These are phyloP conservation scores for Sindora glabra DNA, from an alignment of 306 rosid genomes.

Conservation along the genomic window DNA sequence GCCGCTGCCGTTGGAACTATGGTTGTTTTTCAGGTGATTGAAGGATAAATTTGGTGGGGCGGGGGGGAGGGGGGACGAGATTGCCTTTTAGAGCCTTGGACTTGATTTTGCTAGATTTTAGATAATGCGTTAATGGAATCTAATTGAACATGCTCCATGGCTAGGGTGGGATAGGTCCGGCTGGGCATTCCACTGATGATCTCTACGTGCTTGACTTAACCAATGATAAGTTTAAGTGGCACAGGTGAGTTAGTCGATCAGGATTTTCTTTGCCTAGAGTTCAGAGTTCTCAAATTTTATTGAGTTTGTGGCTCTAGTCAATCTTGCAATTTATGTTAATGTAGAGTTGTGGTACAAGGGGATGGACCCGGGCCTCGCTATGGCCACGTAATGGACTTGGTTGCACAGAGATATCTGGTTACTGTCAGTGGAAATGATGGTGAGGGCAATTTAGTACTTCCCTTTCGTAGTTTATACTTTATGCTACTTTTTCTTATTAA, in stretches of 20 bases:
- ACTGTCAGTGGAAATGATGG: conserved; percentile 95
- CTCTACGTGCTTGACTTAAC: conserved; percentile 81
- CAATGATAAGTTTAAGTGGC: conserved; percentile 96
- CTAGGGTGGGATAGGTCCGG: conserved; percentile 99
- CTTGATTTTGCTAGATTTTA: conserved; percentile 30
- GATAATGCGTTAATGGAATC: conserved; percentile 11
- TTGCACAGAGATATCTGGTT: conserved; percentile 97
- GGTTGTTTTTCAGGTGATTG: conserved; percentile 96
- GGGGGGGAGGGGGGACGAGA: conserved; percentile 15
- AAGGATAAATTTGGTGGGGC: conserved; percentile 19
- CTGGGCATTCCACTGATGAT: conserved; percentile 97
- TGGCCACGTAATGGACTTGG: conserved; percentile 98
- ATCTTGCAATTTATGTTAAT: conserved; percentile 17
- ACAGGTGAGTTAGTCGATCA: conserved; percentile 51
- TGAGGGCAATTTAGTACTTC: conserved; percentile 28
- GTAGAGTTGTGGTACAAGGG: conserved; percentile 96
- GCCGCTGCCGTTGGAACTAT: conserved; percentile 95
- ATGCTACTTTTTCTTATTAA: no score
- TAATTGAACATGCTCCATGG: conserved; percentile 24
- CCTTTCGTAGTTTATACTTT: no score
- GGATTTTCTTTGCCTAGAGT: not conserved
- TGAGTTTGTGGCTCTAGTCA: not conserved
- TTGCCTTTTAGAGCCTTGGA: not conserved
- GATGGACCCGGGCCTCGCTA: conserved; percentile 99
- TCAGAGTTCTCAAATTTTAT: conserved; percentile 9